Percentiles rank a stretch among this genome's conserved stretches.
Evolutionary conservation across 2,329 filamentous ascomycete genomes (phyloP).

Genomic region (Trichophyton benhamiae): DNA sequence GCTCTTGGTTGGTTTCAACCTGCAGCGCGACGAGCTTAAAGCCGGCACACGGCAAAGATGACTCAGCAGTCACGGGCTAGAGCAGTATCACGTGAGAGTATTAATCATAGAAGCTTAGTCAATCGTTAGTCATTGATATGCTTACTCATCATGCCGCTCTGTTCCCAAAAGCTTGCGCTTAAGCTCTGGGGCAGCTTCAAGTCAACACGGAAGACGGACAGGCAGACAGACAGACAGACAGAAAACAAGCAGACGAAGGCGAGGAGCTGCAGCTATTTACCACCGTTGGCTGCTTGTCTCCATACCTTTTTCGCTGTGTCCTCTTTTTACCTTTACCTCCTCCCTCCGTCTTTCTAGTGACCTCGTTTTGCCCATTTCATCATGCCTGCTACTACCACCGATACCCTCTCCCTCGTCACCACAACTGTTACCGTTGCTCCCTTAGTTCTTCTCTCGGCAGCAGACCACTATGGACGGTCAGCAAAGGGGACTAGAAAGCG

Average conservation of each 20-base stretch:
- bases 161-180: not conserved
- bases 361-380: constrained; percentile 22
- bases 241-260: too few relatives aligned
- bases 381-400: constrained; percentile 95
- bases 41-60: not conserved
- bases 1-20: not conserved
- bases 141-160: not conserved
- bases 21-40: not conserved
- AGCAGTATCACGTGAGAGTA: not conserved
- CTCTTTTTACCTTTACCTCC: not conserved
- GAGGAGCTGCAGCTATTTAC: too few relatives aligned
- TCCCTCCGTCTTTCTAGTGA: not conserved
- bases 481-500: constrained; percentile 78
- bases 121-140: not conserved
- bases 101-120: not conserved
- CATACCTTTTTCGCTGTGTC: too few relatives aligned
- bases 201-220: too few relatives aligned
- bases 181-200: not conserved
- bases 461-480: constrained; percentile 95
- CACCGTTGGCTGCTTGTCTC: not conserved
- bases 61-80: not conserved
- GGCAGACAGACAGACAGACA: too few relatives aligned
- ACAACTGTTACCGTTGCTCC: constrained; percentile 94
- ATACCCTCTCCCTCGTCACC: constrained; percentile 88
- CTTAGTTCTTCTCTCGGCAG: constrained; percentile 90